phyloP scores from a whole-genome alignment of 768 basidiomycete species.

The Mycena vulgaris region DNA sequence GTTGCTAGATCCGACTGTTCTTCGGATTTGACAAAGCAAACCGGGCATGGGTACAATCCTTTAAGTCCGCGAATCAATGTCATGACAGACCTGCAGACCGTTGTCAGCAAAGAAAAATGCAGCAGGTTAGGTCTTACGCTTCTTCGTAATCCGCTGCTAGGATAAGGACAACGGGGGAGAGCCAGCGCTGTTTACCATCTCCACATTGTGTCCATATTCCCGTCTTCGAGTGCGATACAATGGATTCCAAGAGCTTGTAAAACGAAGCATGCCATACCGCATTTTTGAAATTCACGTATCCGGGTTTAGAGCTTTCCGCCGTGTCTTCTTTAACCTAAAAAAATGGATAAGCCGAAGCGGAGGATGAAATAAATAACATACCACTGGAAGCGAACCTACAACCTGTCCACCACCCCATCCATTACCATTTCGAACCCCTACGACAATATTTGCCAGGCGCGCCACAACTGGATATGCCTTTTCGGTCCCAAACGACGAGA shows the following conservation, averaged over 20 bases:
- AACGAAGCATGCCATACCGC: constrained; percentile 49
- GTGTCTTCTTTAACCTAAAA: constrained; percentile 43
- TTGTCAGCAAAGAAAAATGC: constrained; percentile 14
- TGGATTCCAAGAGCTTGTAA: constrained; percentile 36
- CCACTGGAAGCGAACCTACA: constrained; percentile 58
- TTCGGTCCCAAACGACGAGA: constrained; percentile 55
- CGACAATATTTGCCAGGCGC: constrained; percentile 50
- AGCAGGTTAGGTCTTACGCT: constrained; percentile 50
- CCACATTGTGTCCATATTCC: constrained; percentile 43
- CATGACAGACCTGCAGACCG: constrained; percentile 53
- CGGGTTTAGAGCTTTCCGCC: constrained; percentile 39
- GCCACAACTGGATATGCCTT: constrained; percentile 58
- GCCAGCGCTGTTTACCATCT: constrained; percentile 41
- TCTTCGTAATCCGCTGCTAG: constrained; percentile 62
- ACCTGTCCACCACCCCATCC: constrained; percentile 52
- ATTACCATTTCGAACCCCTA: constrained; percentile 50
- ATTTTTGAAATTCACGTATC: constrained; percentile 42
- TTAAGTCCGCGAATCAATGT: constrained; percentile 50
- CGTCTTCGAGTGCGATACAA: constrained; percentile 22
- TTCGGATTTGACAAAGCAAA: constrained; percentile 52
- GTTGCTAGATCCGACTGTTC: constrained; percentile 41
- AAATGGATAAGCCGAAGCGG: background rate
- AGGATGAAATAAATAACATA: constrained; percentile 36
- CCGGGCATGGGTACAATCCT: constrained; percentile 52
- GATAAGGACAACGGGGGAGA: constrained; percentile 57